Evolutionary conservation across 2,329 filamentous ascomycete species (phyloP), one percentile per base, ranked within the genome.

Genomic region (Fusarium sacchari): DNA sequence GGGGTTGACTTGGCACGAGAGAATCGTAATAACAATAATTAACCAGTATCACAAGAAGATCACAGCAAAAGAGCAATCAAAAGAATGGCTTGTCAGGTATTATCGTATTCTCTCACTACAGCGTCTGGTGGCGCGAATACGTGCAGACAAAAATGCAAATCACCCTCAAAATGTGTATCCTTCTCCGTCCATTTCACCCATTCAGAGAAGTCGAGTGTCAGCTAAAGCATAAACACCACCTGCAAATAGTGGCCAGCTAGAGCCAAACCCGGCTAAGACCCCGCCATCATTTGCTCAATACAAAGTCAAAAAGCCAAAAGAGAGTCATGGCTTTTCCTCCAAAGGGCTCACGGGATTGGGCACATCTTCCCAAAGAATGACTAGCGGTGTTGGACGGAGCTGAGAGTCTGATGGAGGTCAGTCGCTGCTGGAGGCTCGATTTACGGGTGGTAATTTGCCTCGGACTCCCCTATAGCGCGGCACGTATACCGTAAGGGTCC

Each of bases 291-390:
- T 73, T 72, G 50, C 64, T 64, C 49, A 49, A 18, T 49, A 28
- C 24, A 68, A 64, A 74, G 71, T 60, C 55, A 69, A 71, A 72
- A 67, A 49, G 42, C 30, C 40, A 44, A 61, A 60, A 53, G 39
- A 69, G 71, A 74, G 71, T 72, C 71, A 72, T 72, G 69, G 71
- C 58, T 69, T 36, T 69, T 10, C 28, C 42, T 46, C 30, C n/a
- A 26, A 26, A 52, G 34, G 13, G 30, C 30, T 66, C 64, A 40
- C 24, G 24, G 36, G 64, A 49, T 69, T 49, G 28, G 65, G 50
- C 39, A 69, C 26, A 40, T 52, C 40, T 59, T 46, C 32, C 63
- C 26, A 58, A 46, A 59, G 40, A 63, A 69, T 39, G 37, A 46
- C 42, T 68, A 40, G 43, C 44, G 34, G 44, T 28, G n/a, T 42